phyloP scores from a whole-genome alignment of 139 green algal species.

The Edaphochlamys debaryana region DNA sequence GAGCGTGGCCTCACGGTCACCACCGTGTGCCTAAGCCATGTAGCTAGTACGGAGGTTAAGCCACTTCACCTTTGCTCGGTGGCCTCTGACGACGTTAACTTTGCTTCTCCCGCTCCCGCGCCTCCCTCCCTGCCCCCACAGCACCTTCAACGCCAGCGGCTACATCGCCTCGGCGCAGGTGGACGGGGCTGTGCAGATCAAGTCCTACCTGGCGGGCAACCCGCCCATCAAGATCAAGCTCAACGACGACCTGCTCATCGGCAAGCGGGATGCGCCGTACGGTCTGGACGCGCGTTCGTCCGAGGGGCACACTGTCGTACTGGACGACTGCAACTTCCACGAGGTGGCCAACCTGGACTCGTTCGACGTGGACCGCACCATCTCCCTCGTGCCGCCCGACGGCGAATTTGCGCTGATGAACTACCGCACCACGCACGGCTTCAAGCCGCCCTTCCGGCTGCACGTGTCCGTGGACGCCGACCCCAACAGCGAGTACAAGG shows the following conservation, averaged over 20 bases:
- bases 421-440: constrained; percentile 87
- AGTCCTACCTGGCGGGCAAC: constrained; percentile 88
- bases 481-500: constrained; percentile 54
- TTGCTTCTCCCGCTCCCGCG: too few relatives aligned
- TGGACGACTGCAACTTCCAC: constrained; percentile 96
- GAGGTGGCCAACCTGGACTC: constrained; percentile 70
- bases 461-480: constrained; percentile 76
- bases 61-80: too few relatives aligned
- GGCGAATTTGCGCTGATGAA: constrained; percentile 96
- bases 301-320: constrained; percentile 59
- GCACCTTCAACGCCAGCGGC: constrained; percentile 89
- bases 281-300: neutral
- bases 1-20: too few relatives aligned
- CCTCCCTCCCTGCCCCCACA: too few relatives aligned
- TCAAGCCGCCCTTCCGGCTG: constrained; percentile 93
- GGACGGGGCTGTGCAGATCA: constrained; percentile 66
- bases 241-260: constrained; percentile 89
- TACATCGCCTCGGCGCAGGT: constrained; percentile 87
- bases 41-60: too few relatives aligned
- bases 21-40: too few relatives aligned
- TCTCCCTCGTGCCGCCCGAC: constrained; percentile 88
- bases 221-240: constrained; percentile 90
- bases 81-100: too few relatives aligned
- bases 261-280: constrained; percentile 49
- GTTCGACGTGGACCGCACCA: constrained; percentile 93